Base-by-base conservation (phyloP, 352 stramenopile genomes). In the Phytophthora chlamydospora region DNA sequence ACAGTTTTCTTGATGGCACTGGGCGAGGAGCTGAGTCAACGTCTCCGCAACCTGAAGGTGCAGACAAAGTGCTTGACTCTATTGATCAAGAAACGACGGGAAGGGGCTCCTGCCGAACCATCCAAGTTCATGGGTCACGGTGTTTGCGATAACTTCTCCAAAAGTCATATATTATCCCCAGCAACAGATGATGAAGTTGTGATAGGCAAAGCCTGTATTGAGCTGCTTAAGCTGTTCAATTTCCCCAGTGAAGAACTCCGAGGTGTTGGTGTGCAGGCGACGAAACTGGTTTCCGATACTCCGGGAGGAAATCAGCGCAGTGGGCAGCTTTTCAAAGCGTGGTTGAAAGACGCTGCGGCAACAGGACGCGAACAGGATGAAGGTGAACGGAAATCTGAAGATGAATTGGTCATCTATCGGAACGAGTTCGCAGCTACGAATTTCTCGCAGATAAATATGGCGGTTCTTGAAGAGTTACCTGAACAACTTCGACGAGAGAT, bases 101-200 rank as follows among this genome's bases (percentile, higher is more conserved):
- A 80, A 58, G 88, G 78, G 0, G 82, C 80, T 0, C 83, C 84
- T 9, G 40, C 93, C 11, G 84, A 95, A 32, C 83, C 91, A 6
- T 57, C 71, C 11, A 97, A 97, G 57, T 96, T 91, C 38, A 87
- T 97, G 76, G 91, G 91, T 0, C 84, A 90, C 63, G 91, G 91
- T 4, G 50, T 80, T 42, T 97, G 89, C 40, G 87, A 97, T 55
- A 93, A 86, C 57, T 92, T 90, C 38, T 93, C 85, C n/a, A 91
- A 87, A 43, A 89, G 69, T 17, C 73, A 89, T 6, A 46, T 89
- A 1, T 47, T 96, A 1, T 42, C 67, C 1, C 71, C 81, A 53
- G 44, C 86, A 11, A 95, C 83, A 0, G 67, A 91, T 42, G 78
- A 89, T 11, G 68, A 76, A 0, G 21, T 76, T 6, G 45, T 81